phyloP scores from a whole-genome alignment of 768 basidiomycete species.

The Crucibulum laeve region DNA sequence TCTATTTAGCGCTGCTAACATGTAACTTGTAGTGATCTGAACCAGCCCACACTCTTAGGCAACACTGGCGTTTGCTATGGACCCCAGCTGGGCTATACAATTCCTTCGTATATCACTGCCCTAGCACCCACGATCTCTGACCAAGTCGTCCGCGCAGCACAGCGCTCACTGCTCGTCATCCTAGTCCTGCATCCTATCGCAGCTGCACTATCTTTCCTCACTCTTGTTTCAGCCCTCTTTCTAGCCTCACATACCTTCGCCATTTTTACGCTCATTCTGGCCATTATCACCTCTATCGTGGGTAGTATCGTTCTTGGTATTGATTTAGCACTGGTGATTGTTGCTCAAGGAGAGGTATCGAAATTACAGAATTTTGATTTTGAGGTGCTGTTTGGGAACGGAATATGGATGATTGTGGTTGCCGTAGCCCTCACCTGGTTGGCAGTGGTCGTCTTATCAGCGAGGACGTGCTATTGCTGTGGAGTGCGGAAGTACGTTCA shows the following conservation, averaged over 20 bases:
- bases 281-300: slow-evolving; percentile 54
- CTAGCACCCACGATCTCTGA: slow-evolving; percentile 41
- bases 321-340: slow-evolving; percentile 58
- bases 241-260: slow-evolving; percentile 50
- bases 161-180: slow-evolving; percentile 45
- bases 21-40: not conserved
- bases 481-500: too few relatives aligned
- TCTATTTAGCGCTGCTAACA: not conserved
- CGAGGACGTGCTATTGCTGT: too few relatives aligned
- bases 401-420: too few relatives aligned
- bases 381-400: too few relatives aligned
- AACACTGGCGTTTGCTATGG: slow-evolving; percentile 40
- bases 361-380: too few relatives aligned
- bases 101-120: slow-evolving; percentile 42
- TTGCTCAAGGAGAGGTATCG: too few relatives aligned
- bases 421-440: too few relatives aligned
- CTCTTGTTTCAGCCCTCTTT: slow-evolving; percentile 51
- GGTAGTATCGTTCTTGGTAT: slow-evolving; percentile 52
- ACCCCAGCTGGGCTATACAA: slow-evolving; percentile 64
- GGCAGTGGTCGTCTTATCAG: too few relatives aligned
- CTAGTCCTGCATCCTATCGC: slow-evolving; percentile 69
- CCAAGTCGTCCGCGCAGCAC: slow-evolving; percentile 38
- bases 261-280: slow-evolving; percentile 54
- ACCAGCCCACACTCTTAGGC: too few relatives aligned
- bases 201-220: slow-evolving; percentile 53